Evolutionary conservation across 1,284 basidiomycete species (phyloP), one percentile per base, ranked within the genome.

Genomic region (Tetrapyrgos nigripes): DNA sequence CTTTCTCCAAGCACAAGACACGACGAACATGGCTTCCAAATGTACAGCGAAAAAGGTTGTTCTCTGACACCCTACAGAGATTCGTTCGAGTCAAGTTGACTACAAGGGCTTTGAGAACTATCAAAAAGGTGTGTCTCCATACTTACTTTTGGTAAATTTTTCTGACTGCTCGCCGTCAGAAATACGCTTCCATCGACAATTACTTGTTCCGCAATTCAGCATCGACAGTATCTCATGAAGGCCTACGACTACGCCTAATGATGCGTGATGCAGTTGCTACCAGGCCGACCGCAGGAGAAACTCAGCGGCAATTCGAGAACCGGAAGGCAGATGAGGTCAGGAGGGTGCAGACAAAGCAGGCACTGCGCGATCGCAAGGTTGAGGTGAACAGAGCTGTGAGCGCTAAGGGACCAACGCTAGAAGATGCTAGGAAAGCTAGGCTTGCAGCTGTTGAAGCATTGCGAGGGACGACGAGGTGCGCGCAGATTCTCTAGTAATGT

Each of bases 1-100:
- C 95, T 0, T 91, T 93, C 74, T 97, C 94, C 23, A 88, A 92
- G 71, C 85, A 91, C 73, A 96, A 96, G 78, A 96, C 96, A n/a
- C 88, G 92, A 51, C 80, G 95, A 46, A 85, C 87, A 46, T 97
- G 95, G 95, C 78, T 93, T 26, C 93, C 95, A 24, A 97, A 97
- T 74, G 81, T 93, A 19, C 92, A 94, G 64, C 77, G 78, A 58
- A 93, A 93, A 71, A 83, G 85, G 2, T 66, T 94, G 48, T 83
- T 77, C 63, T 93, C 90, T 8, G 88, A 91, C 17, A 73, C 85
- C 1, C 72, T 94, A 44, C 83, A 81, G 28, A 71, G 80, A 53
- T 77, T 76, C 47, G 64, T 95, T 4, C 79, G 79, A 57, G 74
- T 94, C 24, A 92, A 91, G 68, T 74, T 94, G 51, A 90, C 92